Evolutionary conservation across 768 basidiomycete genomes (phyloP).

Genomic region (Naganishia kalamii): DNA sequence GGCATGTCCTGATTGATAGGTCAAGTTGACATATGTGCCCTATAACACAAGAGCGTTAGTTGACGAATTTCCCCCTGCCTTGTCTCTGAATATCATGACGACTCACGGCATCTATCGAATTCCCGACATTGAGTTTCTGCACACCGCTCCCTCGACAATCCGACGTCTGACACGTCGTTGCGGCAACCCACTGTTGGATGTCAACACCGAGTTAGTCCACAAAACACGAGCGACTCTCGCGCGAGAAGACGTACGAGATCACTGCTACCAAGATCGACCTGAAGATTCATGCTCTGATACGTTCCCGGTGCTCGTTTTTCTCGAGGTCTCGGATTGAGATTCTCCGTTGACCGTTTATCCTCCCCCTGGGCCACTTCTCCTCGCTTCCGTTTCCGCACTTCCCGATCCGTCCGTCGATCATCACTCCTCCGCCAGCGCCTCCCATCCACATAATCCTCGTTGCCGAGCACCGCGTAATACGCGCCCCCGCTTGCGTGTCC

Average conservation of each 20-base stretch:
- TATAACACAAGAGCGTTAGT: neutral
- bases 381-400: neutral
- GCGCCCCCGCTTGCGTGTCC: constrained; percentile 30
- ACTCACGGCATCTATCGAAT: constrained; percentile 27
- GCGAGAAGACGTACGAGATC: constrained; percentile 35
- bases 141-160: constrained; percentile 22
- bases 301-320: constrained; percentile 22
- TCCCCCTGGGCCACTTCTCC: neutral
- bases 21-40: constrained; percentile 30
- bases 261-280: constrained; percentile 43
- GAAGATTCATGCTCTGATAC: constrained; percentile 34
- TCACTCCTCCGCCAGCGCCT: neutral
- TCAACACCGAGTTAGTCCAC: neutral
- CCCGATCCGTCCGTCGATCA: no score
- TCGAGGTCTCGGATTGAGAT: neutral
- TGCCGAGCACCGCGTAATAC: neutral
- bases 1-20: constrained; percentile 35
- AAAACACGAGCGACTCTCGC: neutral
- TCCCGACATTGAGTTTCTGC: constrained; percentile 15
- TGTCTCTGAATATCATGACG: constrained; percentile 24
- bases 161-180: constrained; percentile 23
- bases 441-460: neutral
- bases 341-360: neutral
- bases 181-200: constrained; percentile 40
- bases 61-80: constrained; percentile 27